Percentiles rank a stretch among this genome's conserved stretches.
Evolutionary conservation across 2,329 filamentous ascomycete species (phyloP).

Genomic region (Fusarium duplospermum): DNA sequence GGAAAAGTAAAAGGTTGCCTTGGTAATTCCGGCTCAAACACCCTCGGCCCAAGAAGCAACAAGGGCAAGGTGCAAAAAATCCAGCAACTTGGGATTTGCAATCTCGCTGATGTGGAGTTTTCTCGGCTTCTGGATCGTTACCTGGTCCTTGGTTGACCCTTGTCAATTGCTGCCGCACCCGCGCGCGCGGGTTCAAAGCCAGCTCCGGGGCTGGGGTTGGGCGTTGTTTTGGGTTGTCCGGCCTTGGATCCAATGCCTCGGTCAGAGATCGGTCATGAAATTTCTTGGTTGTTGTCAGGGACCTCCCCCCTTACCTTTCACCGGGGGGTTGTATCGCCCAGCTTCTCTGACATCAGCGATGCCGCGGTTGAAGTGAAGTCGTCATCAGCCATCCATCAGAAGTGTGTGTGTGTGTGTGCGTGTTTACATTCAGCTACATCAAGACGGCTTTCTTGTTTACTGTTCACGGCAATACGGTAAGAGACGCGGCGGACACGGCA

Average conservation of each 20-base stretch:
- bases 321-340: conserved; percentile 5
- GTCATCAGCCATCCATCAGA: background rate
- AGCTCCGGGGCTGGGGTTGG: conserved; percentile 13
- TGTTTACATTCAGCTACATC: background rate
- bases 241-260: conserved; percentile 21
- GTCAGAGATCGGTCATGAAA: conserved; percentile 20
- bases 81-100: conserved; percentile 9
- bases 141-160: conserved; percentile 16
- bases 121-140: conserved; percentile 4
- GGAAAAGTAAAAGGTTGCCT: background rate
- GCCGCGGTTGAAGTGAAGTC: conserved; percentile 10
- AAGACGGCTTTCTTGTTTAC: background rate
- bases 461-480: background rate
- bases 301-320: background rate
- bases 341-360: conserved; percentile 20
- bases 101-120: conserved; percentile 31
- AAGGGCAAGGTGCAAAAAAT: background rate
- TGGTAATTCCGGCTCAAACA: conserved; percentile 9
- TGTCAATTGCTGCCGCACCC: conserved; percentile 12
- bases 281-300: conserved; percentile 15
- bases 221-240: conserved; percentile 3
- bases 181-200: conserved; percentile 10
- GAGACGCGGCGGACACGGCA: background rate
- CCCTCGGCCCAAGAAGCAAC: conserved; percentile 14
- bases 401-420: background rate